Evolutionary conservation across 441 rosid species (phyloP), one percentile per base, ranked within the genome.

Genomic region (Eutrema salsugineum): DNA sequence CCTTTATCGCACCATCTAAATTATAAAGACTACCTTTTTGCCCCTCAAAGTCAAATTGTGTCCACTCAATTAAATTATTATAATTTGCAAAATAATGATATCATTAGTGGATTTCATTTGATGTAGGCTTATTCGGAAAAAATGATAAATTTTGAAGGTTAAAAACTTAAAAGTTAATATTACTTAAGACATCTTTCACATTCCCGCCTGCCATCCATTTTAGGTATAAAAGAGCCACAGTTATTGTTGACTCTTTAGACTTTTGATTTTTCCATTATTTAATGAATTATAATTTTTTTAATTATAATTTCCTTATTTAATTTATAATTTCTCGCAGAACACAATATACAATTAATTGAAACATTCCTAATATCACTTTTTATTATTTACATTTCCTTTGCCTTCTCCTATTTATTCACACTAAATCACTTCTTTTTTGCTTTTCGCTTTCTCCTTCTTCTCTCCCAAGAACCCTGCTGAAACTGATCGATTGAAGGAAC

Each of bases 161-260:
- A 64, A 59, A 59, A 58, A 22, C 11, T 43, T 51, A 9, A 61
- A 65, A 58, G 61, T 61, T 8, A 19, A 50, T 58, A 48, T 0
- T 40, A 32, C 11, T 20, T 62, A 28, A 46, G 39, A 58, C 62
- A 46, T 68, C 64, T 35, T 61, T 68, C 70, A 39, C 27, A 62
- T 76, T 63, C 66, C 75, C 71, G 66, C 66, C 28, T 32, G 66
- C 33, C 40, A 46, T 55, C 66, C 57, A 69, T 63, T 63, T 22
- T 51, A 56, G 56, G 75, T 76, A n/a, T 69, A 63, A 57, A 73
- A 69, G 60, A 48, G 66, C 38, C 44, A 76, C 71, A 76, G 71
- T 70, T 76, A 62, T 63, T 76, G 72, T 76, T 76, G 76, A 76
- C 71, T 76, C 30, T 33, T 19, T 22, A 19, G 76, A 76, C 76